Percentiles rank a stretch among this genome's conserved stretches.
phyloP scores from a whole-genome alignment of 2,329 filamentous ascomycete species.

The Falciphora oryzae region DNA sequence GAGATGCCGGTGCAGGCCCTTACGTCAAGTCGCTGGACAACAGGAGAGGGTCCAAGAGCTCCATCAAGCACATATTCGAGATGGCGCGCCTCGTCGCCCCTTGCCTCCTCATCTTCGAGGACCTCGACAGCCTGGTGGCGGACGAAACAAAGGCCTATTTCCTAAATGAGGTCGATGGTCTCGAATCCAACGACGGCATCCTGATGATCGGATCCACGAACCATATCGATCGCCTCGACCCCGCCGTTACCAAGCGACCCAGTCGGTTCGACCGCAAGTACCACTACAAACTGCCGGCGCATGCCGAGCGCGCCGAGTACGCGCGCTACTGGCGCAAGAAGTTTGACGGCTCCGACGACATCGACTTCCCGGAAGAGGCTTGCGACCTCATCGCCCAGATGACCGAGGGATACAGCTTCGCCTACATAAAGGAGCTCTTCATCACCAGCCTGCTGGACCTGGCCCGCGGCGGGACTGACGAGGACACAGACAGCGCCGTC shows the following conservation, averaged over 20 bases:
- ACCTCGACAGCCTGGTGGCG: constrained; percentile 50
- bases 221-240: constrained; percentile 47
- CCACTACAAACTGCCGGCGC: constrained; percentile 40
- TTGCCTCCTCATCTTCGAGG: constrained; percentile 54
- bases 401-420: constrained; percentile 16
- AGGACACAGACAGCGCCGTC: neutral
- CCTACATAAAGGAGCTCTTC: constrained; percentile 17
- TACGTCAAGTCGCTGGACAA: constrained; percentile 44
- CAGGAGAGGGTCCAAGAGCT: constrained; percentile 40
- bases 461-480: constrained; percentile 1
- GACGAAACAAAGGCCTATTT: constrained; percentile 48
- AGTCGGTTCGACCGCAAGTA: constrained; percentile 52
- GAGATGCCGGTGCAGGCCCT: constrained; percentile 39
- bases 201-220: constrained; percentile 50
- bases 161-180: constrained; percentile 55
- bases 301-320: constrained; percentile 40
- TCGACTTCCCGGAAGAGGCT: constrained; percentile 15
- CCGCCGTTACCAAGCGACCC: constrained; percentile 47
- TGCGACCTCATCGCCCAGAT: constrained; percentile 13
- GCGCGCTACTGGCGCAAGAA: constrained; percentile 42
- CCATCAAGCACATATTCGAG: constrained; percentile 36
- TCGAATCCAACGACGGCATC: constrained; percentile 53
- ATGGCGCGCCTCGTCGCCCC: constrained; percentile 47
- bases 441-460: constrained; percentile 11
- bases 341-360: constrained; percentile 15